Conservation (phyloP, 305 asterid species). For the Caryopteris hybrid region DNA sequence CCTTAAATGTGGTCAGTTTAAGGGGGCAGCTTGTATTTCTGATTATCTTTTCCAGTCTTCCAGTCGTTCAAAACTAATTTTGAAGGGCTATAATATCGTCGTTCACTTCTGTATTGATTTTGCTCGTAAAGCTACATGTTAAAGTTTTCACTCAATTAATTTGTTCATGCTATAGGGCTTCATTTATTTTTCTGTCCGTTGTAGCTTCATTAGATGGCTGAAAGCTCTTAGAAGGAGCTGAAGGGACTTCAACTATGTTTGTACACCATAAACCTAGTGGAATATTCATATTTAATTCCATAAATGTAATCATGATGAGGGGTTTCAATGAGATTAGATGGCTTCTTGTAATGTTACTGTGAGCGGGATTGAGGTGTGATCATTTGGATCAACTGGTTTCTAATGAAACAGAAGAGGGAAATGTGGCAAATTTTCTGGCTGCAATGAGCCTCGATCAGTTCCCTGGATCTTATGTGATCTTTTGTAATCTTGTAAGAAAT, state of each 20-base stretch:
- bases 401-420: no score
- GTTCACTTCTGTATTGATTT: background rate
- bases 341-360: background rate
- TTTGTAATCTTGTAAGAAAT: constrained; percentile 3
- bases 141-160: background rate
- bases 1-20: background rate
- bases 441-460: background rate
- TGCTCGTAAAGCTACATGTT: background rate
- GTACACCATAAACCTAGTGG: no score
- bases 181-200: background rate
- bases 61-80: background rate
- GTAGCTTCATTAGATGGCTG: constrained; percentile 9
- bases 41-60: background rate
- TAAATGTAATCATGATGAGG: background rate
- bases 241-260: no score
- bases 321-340: background rate
- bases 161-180: constrained; percentile 3
- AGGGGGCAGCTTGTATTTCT: background rate
- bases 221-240: no score
- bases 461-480: constrained; percentile 4
- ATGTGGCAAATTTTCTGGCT: no score
- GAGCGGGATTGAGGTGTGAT: no score
- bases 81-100: background rate
- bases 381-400: no score
- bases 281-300: constrained; percentile 8